phyloP scores from a whole-genome alignment of 495 filamentous ascomycete genomes.

The Hyaloscypha bicolor region DNA sequence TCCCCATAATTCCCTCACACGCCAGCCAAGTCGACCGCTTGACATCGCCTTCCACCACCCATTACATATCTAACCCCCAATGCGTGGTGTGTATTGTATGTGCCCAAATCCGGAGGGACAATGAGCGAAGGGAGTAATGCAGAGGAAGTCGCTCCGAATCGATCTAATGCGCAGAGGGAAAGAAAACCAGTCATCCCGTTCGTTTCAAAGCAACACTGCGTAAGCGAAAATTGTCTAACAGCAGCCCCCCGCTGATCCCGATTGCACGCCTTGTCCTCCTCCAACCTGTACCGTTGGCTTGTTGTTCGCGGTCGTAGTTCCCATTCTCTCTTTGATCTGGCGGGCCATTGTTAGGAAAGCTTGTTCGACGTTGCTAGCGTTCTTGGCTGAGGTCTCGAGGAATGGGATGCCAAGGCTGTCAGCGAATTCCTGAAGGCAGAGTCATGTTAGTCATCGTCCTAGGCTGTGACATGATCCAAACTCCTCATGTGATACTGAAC shows the following conservation, averaged over 20 bases:
- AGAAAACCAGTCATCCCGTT: constrained; percentile 27
- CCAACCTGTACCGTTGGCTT: constrained; percentile 97
- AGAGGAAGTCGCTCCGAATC: constrained; percentile 30
- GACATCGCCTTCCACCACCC: constrained; percentile 23
- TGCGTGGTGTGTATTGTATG: constrained; percentile 26
- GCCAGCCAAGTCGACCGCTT: constrained; percentile 30
- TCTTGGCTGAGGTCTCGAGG: constrained; percentile 99
- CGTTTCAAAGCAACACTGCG: constrained; percentile 15
- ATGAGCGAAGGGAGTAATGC: constrained; percentile 27
- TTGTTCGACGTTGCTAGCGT: constrained; percentile 98
- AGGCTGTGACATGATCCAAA: constrained; percentile 16
- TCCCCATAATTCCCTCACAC: constrained; percentile 23
- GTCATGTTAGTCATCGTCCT: constrained; percentile 21
- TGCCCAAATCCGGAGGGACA: constrained; percentile 17
- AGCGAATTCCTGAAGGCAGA: constrained; percentile 79
- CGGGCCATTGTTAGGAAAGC: constrained; percentile 99
- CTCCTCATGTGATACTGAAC: constrained; percentile 24
- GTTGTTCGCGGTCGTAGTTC: constrained; percentile 89
- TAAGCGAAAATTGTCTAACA: constrained; percentile 62
- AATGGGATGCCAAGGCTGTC: constrained; percentile 99
- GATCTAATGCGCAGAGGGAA: constrained; percentile 34
- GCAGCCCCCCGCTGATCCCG: constrained; percentile 86
- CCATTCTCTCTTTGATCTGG: constrained; percentile 99
- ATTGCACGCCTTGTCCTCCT: constrained; percentile 91
- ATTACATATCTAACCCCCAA: constrained; percentile 32